A percentile compares a stretch with the other conserved stretches of the same genome.
Evolutionary conservation across 306 rosid species (phyloP).

Genomic region (Lotus japonicus): DNA sequence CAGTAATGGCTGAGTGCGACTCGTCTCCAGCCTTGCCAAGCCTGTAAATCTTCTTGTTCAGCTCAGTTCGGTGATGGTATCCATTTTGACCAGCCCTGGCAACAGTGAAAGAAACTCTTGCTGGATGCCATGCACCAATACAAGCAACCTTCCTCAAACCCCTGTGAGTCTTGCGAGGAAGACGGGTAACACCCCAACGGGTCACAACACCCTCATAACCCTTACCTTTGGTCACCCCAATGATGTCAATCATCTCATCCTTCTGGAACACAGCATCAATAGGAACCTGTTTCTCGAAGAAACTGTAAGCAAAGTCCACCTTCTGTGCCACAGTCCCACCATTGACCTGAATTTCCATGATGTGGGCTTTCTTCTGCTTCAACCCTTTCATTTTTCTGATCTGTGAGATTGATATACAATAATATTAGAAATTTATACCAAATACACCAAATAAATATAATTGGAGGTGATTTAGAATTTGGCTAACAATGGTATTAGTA

Average conservation of each 20-base stretch:
- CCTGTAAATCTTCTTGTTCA: constrained; percentile 76
- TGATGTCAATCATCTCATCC: constrained; percentile 83
- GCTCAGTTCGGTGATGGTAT: constrained; percentile 78
- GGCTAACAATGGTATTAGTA: neutral
- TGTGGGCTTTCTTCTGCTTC: constrained; percentile 88
- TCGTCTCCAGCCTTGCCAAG: constrained; percentile 67
- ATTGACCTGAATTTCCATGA: constrained; percentile 82
- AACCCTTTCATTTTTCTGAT: constrained; percentile 79
- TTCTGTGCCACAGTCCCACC: constrained; percentile 71
- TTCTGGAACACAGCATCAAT: constrained; percentile 90
- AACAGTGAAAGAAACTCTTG: constrained; percentile 84
- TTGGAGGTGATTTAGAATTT: neutral
- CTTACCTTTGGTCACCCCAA: constrained; percentile 86
- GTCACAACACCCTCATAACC: constrained; percentile 93
- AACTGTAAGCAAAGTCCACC: constrained; percentile 60
- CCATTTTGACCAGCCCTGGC: constrained; percentile 95
- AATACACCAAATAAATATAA: neutral
- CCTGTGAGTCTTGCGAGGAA: constrained; percentile 86
- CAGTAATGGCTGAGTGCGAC: constrained; percentile 57
- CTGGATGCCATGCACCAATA: constrained; percentile 98
- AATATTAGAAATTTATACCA: neutral
- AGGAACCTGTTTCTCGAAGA: constrained; percentile 85
- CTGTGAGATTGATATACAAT: constrained; percentile 17
- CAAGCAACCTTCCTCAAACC: constrained; percentile 91
- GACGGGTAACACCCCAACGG: constrained; percentile 89